Evolutionary conservation across 83 land plant genomes (phyloP).

Genomic region (Isoetes engelmannii): DNA sequence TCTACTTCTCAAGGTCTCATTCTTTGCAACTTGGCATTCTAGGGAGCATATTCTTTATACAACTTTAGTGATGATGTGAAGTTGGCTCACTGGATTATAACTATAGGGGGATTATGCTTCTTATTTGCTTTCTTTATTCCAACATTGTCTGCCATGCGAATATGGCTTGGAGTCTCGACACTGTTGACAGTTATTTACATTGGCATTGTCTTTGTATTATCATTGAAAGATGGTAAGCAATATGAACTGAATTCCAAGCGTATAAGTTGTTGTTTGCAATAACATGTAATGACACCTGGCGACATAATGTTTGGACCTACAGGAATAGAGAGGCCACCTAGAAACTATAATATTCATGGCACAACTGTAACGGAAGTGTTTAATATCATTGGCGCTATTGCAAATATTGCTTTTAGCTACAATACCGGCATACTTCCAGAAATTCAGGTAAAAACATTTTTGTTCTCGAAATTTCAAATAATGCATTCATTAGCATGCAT

Average conservation of each 20-base stretch:
- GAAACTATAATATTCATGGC: slow-evolving; percentile 26
- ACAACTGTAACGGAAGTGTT: slow-evolving; percentile 24
- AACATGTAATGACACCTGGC: too few species aligned
- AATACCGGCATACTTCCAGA: slow-evolving; percentile 40
- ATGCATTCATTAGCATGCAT: too few species aligned
- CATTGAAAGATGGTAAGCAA: slow-evolving; percentile 53
- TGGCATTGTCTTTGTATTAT: slow-evolving; percentile 35
- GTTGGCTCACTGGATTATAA: slow-evolving; percentile 49
- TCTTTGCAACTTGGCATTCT: background rate
- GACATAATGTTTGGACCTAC: background rate
- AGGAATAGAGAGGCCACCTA: slow-evolving; percentile 18
- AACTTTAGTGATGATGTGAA: slow-evolving; percentile 38
- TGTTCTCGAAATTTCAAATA: background rate
- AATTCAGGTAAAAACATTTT: slow-evolving; percentile 27
- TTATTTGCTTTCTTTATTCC: slow-evolving; percentile 59
- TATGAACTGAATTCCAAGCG: too few species aligned
- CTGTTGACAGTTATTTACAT: slow-evolving; percentile 48
- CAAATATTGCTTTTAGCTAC: slow-evolving; percentile 30
- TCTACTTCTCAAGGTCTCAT: background rate
- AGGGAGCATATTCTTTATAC: slow-evolving; percentile 50
- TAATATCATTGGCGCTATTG: slow-evolving; percentile 35
- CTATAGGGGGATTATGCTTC: slow-evolving; percentile 53
- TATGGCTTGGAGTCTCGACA: slow-evolving; percentile 62
- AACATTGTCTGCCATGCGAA: slow-evolving; percentile 51
- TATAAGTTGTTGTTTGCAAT: too few species aligned